Evolutionary conservation across 2,329 filamentous ascomycete species (phyloP).

Genomic region (Stagonosporopsis vannaccii): DNA sequence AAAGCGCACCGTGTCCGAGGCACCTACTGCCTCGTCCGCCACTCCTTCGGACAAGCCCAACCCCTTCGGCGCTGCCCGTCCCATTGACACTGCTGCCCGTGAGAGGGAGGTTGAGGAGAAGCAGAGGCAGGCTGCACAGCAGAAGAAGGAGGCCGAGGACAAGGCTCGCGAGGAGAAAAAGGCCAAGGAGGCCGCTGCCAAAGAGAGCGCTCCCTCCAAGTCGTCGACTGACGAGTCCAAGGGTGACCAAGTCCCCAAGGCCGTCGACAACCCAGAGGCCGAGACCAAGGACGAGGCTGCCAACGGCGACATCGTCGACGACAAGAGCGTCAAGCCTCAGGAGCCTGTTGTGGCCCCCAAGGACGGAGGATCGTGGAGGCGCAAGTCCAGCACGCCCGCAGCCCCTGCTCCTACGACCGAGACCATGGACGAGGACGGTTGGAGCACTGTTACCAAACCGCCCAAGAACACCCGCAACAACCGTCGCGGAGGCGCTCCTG

Average conservation of each 20-base stretch:
- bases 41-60: constrained; percentile 75
- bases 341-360: constrained; percentile 59
- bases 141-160: constrained; percentile 88
- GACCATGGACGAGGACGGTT: constrained; percentile 60
- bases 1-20: constrained; percentile 90
- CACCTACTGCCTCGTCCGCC: constrained; percentile 58
- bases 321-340: constrained; percentile 64
- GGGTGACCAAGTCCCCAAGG: constrained; percentile 19
- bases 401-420: constrained; percentile 53
- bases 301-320: constrained; percentile 58
- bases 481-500: constrained; percentile 49
- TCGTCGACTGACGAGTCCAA: constrained; percentile 42
- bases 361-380: constrained; percentile 50
- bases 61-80: constrained; percentile 90
- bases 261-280: constrained; percentile 52
- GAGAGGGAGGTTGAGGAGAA: constrained; percentile 93
- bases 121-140: constrained; percentile 72
- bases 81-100: constrained; percentile 89
- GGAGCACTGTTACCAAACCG: constrained; percentile 60
- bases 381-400: constrained; percentile 43
- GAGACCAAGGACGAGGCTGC: constrained; percentile 56
- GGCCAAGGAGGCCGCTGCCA: constrained; percentile 56
- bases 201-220: constrained; percentile 51
- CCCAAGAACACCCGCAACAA: constrained; percentile 49
- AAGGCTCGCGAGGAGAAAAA: constrained; percentile 77